Evolutionary conservation across 768 basidiomycete genomes (phyloP).

Genomic region (Auricularia sp.): DNA sequence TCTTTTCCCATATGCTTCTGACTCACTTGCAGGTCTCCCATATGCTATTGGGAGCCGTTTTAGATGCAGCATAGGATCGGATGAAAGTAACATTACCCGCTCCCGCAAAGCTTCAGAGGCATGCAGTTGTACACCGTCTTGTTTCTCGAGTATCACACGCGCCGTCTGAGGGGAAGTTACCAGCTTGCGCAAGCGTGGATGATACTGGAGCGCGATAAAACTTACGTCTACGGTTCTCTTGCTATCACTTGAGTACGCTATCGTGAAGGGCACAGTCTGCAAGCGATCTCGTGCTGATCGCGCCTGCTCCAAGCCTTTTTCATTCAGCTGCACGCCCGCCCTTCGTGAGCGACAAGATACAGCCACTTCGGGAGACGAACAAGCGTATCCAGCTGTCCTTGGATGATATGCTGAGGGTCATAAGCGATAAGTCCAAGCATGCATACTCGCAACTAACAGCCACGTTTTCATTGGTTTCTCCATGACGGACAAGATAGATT

Average conservation of each 20-base stretch:
- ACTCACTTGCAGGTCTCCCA: constrained; percentile 49
- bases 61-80: constrained; percentile 1
- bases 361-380: too few species aligned
- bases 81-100: constrained; percentile 32
- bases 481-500: constrained; percentile 65
- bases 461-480: constrained; percentile 65
- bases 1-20: background rate
- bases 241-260: constrained; percentile 65
- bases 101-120: constrained; percentile 47
- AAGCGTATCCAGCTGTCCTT: constrained; percentile 63
- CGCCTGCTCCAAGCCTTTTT: constrained; percentile 51
- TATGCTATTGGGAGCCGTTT: constrained; percentile 28
- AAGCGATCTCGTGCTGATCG: constrained; percentile 43
- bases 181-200: background rate
- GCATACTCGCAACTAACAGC: too few species aligned
- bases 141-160: constrained; percentile 46
- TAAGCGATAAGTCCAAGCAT: background rate
- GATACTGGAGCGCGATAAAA: background rate
- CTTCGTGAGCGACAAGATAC: too few species aligned
- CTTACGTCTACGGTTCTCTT: constrained; percentile 54
- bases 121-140: constrained; percentile 36
- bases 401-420: constrained; percentile 39
- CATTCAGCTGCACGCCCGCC: constrained; percentile 37
- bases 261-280: constrained; percentile 42
- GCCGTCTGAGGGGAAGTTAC: constrained; percentile 42